Evolutionary conservation across 331 rosid species (phyloP), one percentile per base, ranked within the genome.

Genomic region (Arachis monticola): DNA sequence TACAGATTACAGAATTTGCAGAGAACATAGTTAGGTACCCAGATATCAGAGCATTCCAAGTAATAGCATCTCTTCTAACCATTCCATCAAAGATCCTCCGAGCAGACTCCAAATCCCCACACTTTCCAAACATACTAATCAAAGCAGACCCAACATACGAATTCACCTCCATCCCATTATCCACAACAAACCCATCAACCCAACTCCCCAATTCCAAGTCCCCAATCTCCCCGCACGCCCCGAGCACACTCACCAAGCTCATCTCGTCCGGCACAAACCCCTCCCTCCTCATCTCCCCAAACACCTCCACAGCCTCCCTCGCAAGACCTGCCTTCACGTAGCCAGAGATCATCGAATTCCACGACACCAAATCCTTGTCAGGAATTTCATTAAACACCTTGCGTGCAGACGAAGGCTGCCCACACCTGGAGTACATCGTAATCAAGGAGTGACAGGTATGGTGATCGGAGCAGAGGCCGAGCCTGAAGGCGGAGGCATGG

Each of bases 271-370:
- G 96, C 71, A 83, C 87, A 82, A 83, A 82, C 64, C 86, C 93
- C 2, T 64, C 83, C 48, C 60, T 84, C 87, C 48, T 80, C 91
- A 92, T 82, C 59, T 83, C 78, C 31, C 30, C 56, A 82, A 92
- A 92, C 80, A 89, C 52, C 76, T 65, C 81, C 77, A 88, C 84
- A 0, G 96, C 93, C 60, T 89, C 85, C 74, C 57, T 53, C 1
- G 93, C 86, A 30, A 32, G 45, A 7, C 96, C 90, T 89, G 76
- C 81, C 84, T 85, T 88, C 6, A 88, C 83, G 31, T 86, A 92
- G 65, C 93, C 97, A 0, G 93, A 82, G 27, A 92, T 79, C 92
- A 92, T 76, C 22, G 97, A 88, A 65, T 88, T 92, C 97, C 97
- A 92, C 0, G 96, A 89, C 73, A 88, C 92, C 82, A 73, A 79